A percentile compares a stretch with the other conserved stretches of the same genome.
These are phyloP conservation scores for Yamadazyma triangularis DNA, from an alignment of 1,139 yeast genomes.

Conservation along the genomic window DNA sequence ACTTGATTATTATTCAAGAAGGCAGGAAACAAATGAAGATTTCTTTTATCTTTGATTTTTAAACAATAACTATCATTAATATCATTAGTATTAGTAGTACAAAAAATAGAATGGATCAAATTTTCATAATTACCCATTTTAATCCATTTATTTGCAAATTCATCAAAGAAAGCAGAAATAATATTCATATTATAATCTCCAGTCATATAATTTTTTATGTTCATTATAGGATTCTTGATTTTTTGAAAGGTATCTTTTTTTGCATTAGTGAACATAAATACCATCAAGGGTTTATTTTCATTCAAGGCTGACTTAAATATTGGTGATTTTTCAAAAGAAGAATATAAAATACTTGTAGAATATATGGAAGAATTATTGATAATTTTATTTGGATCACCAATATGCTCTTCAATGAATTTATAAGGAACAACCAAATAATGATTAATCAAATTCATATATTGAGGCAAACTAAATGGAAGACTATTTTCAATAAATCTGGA, in stretches of 20 bases:
- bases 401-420: constrained; percentile 7
- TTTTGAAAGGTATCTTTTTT: constrained; percentile 3
- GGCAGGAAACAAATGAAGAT: constrained; percentile 29
- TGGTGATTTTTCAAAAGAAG: constrained; percentile 17
- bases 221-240: constrained; percentile 16
- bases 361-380: constrained; percentile 9
- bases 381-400: constrained; percentile 2
- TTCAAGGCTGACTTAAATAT: constrained; percentile 17
- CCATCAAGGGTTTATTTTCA: constrained; percentile 27
- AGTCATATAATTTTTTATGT: constrained; percentile 18
- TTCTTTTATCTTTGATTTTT: constrained; percentile 23
- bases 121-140: constrained; percentile 24
- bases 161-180: constrained; percentile 35
- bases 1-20: constrained; percentile 11
- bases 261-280: constrained; percentile 22
- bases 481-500: constrained; percentile 16
- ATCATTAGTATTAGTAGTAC: constrained; percentile 25
- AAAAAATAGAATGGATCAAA: constrained; percentile 37
- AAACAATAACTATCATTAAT: constrained; percentile 33
- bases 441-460: constrained; percentile 23
- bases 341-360: constrained; percentile 16
- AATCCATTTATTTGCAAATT: constrained; percentile 38
- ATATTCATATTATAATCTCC: constrained; percentile 5
- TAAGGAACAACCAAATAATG: constrained; percentile 31
- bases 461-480: constrained; percentile 34